phyloP scores from a whole-genome alignment of 2,329 filamentous ascomycete species.

The Pyrenophora seminiperda region DNA sequence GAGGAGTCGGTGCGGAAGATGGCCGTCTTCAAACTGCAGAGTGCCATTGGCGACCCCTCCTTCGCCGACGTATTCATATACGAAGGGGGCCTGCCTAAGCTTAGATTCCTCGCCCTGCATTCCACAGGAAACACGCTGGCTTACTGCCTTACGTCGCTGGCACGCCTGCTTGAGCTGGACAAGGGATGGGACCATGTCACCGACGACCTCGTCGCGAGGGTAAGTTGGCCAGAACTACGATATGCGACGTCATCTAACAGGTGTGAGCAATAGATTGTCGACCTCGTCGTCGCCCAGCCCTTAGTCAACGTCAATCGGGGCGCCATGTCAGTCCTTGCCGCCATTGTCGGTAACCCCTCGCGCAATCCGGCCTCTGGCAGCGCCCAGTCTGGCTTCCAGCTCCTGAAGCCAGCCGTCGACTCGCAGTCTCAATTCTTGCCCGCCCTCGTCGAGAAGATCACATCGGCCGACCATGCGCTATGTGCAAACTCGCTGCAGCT shows the following conservation, averaged over 20 bases:
- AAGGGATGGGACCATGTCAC: slow-evolving; percentile 95
- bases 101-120: slow-evolving; percentile 82
- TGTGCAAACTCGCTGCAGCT: slow-evolving; percentile 95
- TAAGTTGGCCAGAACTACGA: slow-evolving; percentile 45
- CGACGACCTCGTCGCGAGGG: slow-evolving; percentile 70
- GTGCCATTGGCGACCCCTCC: slow-evolving; percentile 90
- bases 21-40: slow-evolving; percentile 98
- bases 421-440: slow-evolving; percentile 93
- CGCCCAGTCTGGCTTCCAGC: slow-evolving; percentile 76
- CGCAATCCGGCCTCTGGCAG: slow-evolving; percentile 61
- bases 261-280: slow-evolving; percentile 67
- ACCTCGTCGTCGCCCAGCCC: slow-evolving; percentile 91
- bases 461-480: slow-evolving; percentile 91
- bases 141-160: slow-evolving; percentile 89
- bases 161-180: slow-evolving; percentile 87
- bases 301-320: slow-evolving; percentile 96
- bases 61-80: slow-evolving; percentile 97
- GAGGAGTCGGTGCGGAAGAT: slow-evolving; percentile 96
- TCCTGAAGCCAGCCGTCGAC: slow-evolving; percentile 87
- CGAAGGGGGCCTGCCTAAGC: slow-evolving; percentile 79
- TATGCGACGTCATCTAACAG: slow-evolving; percentile 13
- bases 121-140: slow-evolving; percentile 92
- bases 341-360: slow-evolving; percentile 86
- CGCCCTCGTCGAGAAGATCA: slow-evolving; percentile 87
- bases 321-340: slow-evolving; percentile 94